Percentiles rank a stretch among this genome's conserved stretches.
Conservation (phyloP, 1,139 yeast species). For the Blastobotrys capitulatus region DNA sequence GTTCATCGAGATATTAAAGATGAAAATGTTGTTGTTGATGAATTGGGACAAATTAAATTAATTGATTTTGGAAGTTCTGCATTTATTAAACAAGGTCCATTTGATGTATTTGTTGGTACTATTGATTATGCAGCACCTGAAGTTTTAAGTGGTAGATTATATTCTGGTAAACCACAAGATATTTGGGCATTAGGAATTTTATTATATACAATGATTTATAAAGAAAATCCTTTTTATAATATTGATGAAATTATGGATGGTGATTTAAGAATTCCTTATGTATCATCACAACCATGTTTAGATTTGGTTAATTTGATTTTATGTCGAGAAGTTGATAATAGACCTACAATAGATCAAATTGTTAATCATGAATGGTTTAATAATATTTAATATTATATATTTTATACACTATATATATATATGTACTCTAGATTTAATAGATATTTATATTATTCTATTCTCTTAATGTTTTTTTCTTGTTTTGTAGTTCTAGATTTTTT, state of each 20-base stretch:
- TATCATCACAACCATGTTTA: slow-evolving; percentile 50
- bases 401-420: background rate
- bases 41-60: slow-evolving; percentile 49
- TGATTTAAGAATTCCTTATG: slow-evolving; percentile 61
- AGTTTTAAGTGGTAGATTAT: slow-evolving; percentile 79
- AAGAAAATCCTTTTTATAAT: slow-evolving; percentile 92
- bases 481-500: background rate
- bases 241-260: slow-evolving; percentile 95
- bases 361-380: slow-evolving; percentile 62
- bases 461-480: background rate
- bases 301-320: slow-evolving; percentile 59
- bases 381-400: no score
- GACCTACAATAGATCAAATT: slow-evolving; percentile 73
- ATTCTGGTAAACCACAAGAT: slow-evolving; percentile 91
- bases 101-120: slow-evolving; percentile 95
- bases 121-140: slow-evolving; percentile 97
- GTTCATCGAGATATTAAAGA: slow-evolving; percentile 95
- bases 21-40: slow-evolving; percentile 84
- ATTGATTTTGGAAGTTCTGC: slow-evolving; percentile 98
- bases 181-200: slow-evolving; percentile 95
- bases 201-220: slow-evolving; percentile 81
- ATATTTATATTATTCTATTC: background rate
- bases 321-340: slow-evolving; percentile 52
- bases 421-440: background rate
- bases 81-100: slow-evolving; percentile 80